These are phyloP conservation scores for Protostelium mycophagum DNA, from an alignment of 78 protist genomes.

Conservation along the genomic window DNA sequence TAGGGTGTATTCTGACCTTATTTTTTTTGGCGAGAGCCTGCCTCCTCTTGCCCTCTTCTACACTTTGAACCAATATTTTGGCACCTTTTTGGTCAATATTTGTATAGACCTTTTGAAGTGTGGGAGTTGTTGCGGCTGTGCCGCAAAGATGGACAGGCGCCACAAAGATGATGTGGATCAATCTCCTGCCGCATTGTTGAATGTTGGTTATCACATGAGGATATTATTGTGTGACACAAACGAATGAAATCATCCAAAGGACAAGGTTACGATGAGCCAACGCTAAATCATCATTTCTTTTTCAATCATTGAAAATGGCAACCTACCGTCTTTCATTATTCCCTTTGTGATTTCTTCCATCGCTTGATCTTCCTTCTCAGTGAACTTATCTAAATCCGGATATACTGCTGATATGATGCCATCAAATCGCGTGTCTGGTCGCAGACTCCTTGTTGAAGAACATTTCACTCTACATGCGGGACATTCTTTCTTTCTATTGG, in stretches of 20 bases:
- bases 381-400: slow-evolving; percentile 3
- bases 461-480: slow-evolving; percentile 1
- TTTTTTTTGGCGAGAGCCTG: background rate
- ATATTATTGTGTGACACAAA: too few species aligned
- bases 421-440: slow-evolving; percentile 1
- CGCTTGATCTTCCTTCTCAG: background rate
- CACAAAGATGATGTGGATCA: background rate
- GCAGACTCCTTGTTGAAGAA: background rate
- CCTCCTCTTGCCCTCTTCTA: background rate
- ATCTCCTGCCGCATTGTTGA: too few species aligned
- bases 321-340: too few species aligned
- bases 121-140: too few species aligned
- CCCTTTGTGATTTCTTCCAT: background rate
- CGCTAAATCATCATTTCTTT: too few species aligned
- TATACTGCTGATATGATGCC: slow-evolving; percentile 4
- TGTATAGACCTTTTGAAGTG: too few species aligned
- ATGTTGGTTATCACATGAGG: too few species aligned
- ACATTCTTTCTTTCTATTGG: background rate
- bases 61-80: background rate
- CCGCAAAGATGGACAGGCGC: background rate
- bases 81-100: background rate
- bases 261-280: too few species aligned
- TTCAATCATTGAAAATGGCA: too few species aligned
- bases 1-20: background rate
- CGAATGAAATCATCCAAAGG: too few species aligned